These are phyloP conservation scores for Hygrophoropsis aurantiaca DNA, from an alignment of 768 basidiomycete species.

Conservation along the genomic window DNA sequence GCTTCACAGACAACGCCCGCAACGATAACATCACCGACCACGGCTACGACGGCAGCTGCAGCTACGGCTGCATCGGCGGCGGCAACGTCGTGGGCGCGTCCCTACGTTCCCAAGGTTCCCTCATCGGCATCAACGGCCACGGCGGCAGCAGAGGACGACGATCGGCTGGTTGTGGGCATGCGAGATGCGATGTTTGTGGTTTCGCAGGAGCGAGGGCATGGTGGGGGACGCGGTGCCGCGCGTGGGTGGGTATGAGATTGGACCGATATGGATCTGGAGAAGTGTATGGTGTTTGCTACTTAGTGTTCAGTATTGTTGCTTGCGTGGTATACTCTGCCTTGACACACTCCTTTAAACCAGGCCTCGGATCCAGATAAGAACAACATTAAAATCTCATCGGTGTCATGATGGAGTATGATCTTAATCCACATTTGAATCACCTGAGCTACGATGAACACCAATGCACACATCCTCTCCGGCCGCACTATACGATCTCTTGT, in stretches of 20 bases:
- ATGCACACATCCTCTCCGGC: too few relatives aligned
- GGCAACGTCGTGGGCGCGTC: slow-evolving; percentile 53
- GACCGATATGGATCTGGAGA: too few relatives aligned
- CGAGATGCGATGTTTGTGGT: slow-evolving; percentile 86
- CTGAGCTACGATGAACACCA: too few relatives aligned
- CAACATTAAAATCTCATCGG: too few relatives aligned
- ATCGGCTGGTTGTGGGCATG: slow-evolving; percentile 61
- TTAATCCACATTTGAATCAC: too few relatives aligned
- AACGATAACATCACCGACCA: slow-evolving; percentile 11
- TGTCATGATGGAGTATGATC: too few relatives aligned
- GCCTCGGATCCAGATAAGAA: too few relatives aligned
- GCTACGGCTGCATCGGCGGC: slow-evolving; percentile 27
- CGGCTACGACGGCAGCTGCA: slow-evolving; percentile 27
- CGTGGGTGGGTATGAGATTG: slow-evolving; percentile 63
- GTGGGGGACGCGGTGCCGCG: slow-evolving; percentile 76
- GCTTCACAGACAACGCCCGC: slow-evolving; percentile 23
- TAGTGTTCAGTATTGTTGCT: too few relatives aligned
- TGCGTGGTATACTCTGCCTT: too few relatives aligned
- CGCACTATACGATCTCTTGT: too few relatives aligned
- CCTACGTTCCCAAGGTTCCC: slow-evolving; percentile 62
- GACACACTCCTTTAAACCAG: too few relatives aligned
- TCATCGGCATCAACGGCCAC: slow-evolving; percentile 24
- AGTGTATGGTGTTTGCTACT: too few relatives aligned
- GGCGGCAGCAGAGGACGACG: slow-evolving; percentile 53
- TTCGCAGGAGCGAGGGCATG: slow-evolving; percentile 80